Evolutionary conservation across 257 asterid species (phyloP).

Genomic region (Lycium ferocissimum): DNA sequence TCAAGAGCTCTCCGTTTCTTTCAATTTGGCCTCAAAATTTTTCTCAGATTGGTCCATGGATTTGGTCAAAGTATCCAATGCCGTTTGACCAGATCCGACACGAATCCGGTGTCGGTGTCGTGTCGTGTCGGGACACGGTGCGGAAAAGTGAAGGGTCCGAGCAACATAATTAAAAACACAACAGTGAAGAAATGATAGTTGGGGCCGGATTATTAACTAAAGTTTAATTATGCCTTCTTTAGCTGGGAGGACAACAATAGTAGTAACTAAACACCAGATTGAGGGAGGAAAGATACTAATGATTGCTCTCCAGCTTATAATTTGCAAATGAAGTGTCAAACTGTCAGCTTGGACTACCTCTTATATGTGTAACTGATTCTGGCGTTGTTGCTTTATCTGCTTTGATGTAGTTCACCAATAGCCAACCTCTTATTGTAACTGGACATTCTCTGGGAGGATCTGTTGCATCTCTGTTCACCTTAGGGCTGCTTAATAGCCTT

Average conservation of each 20-base stretch:
- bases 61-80: too few species aligned
- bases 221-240: slow-evolving; percentile 10
- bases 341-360: not conserved
- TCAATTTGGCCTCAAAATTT: too few species aligned
- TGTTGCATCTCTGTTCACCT: slow-evolving; percentile 47
- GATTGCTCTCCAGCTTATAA: not conserved
- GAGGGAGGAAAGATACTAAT: not conserved
- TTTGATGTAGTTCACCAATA: slow-evolving; percentile 33
- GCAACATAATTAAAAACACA: too few species aligned
- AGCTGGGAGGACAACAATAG: not conserved
- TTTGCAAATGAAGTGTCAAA: not conserved
- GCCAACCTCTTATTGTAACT: slow-evolving; percentile 39
- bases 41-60: too few species aligned
- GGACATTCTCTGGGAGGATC: slow-evolving; percentile 47
- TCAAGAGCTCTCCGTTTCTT: too few species aligned
- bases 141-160: too few species aligned
- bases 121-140: too few species aligned
- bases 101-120: too few species aligned
- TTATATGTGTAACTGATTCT: slow-evolving; percentile 16
- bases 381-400: not conserved
- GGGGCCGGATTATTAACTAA: not conserved
- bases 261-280: not conserved
- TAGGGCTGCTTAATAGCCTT: slow-evolving; percentile 41
- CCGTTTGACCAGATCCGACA: too few species aligned
- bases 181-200: not conserved